phyloP scores from a whole-genome alignment of 1,284 basidiomycete species.

The Apiotrichum domesticum region DNA sequence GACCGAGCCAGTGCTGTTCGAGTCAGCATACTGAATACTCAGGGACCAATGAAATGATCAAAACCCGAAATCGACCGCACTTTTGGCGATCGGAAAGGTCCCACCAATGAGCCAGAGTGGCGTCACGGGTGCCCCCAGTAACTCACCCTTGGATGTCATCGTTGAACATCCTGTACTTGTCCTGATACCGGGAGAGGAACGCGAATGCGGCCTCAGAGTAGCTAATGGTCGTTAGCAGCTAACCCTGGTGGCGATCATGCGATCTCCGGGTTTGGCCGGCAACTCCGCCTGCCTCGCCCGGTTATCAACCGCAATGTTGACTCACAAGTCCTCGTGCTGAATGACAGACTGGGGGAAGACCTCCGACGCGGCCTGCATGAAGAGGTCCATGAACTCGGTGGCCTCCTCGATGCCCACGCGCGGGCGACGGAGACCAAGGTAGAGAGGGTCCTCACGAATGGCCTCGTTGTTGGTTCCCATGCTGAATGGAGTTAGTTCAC shows the following conservation, averaged over 20 bases:
- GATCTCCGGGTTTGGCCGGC: too few relatives aligned
- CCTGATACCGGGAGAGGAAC: constrained; percentile 68
- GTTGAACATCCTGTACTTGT: constrained; percentile 77
- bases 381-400: constrained; percentile 81
- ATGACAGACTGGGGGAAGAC: constrained; percentile 74
- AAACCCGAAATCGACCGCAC: too few relatives aligned
- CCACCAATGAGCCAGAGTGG: background rate
- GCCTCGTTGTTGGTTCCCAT: constrained; percentile 82
- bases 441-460: constrained; percentile 79
- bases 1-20: constrained; percentile 78
- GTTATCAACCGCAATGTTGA: background rate
- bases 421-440: constrained; percentile 73
- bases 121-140: background rate
- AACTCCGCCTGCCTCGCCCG: too few relatives aligned
- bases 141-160: constrained; percentile 68
- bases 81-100: constrained; percentile 1
- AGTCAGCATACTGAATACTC: background rate
- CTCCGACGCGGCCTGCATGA: constrained; percentile 72
- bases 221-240: constrained; percentile 1
- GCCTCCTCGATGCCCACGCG: constrained; percentile 59
- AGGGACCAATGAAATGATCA: too few relatives aligned
- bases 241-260: too few relatives aligned
- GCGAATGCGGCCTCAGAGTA: constrained; percentile 79
- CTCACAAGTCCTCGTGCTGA: constrained; percentile 81
- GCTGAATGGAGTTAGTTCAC: constrained; percentile 19